Evolutionary conservation across 2,329 filamentous ascomycete genomes (phyloP), one percentile per base, ranked within the genome.

Genomic region (Talaromyces verruculosus): DNA sequence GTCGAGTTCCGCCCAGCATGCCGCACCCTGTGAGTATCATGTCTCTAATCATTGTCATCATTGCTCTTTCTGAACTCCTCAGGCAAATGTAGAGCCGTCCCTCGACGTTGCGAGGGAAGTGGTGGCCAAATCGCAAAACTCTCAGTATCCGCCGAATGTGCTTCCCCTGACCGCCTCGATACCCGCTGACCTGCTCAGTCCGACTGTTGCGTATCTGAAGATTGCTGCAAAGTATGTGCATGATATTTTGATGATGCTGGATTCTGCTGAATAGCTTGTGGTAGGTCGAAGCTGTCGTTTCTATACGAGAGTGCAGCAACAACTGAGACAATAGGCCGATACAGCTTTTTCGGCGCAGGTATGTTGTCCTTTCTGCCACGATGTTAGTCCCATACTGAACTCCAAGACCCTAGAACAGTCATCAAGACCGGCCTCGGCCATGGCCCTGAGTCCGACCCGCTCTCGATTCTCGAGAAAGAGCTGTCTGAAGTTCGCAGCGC

Each of bases 301-400:
- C 87, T 99, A 58, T 96, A 97, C 78, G 95, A 99, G 81, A 97
- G 92, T 74, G 95, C 94, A 30, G 92, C 93, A 22, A 89, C 87
- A 13, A 94, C 93, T 33, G 94, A 98, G 80, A 93, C 90, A n/a
- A 92, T 99, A 70, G 94, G 94, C 66, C 87, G 95, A 72, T 98
- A 97, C 79, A 97, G 92, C 82, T 99, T 99, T 79, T 87, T 99
- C 67, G 94, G 94, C 70, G 91, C 91, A 71, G 89, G 90, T 77
- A 71, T 15, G n/a, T 49, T 19, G n/a, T 25, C 33, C 13, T n/a
- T 17, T 28, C 47, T 22, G 17, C 19, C 19, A 39, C 4, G 30
- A 49, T 19, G 43, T 67, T 35, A 47, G 22, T 37, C 64, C 57
- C 35, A 58, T 37, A 61, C 61, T 33, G 41, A 51, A 13, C 25